Percentiles rank a stretch among this genome's conserved stretches.
phyloP scores from a whole-genome alignment of 352 stramenopile genomes.

The Phytophthora sansomeana region DNA sequence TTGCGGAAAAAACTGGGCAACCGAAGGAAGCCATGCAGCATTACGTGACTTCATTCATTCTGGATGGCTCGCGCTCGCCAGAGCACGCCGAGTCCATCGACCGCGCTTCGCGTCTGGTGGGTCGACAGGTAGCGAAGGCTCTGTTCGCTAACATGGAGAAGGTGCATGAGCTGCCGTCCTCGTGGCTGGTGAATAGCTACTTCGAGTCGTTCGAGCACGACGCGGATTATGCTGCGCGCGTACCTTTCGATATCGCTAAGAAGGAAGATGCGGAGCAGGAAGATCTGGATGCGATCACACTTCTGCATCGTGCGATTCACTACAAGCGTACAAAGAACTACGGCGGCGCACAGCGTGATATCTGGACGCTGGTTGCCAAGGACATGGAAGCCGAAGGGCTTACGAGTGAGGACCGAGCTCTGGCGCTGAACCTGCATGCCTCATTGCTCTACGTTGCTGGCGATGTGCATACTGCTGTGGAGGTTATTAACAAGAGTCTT shows the following conservation, averaged over 20 bases:
- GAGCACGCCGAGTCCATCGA: conserved; percentile 80
- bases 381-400: conserved; percentile 50
- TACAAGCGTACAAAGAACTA: conserved; percentile 72
- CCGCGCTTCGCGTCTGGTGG: conserved; percentile 70
- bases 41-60: conserved; percentile 83
- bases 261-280: conserved; percentile 35
- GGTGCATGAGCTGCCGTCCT: conserved; percentile 75
- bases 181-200: conserved; percentile 87
- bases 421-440: conserved; percentile 80
- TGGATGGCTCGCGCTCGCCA: conserved; percentile 77
- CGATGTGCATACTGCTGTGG: conserved; percentile 77
- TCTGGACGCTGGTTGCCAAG: conserved; percentile 46
- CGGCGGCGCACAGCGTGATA: conserved; percentile 53
- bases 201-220: conserved; percentile 89
- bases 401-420: conserved; percentile 44
- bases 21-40: conserved; percentile 82
- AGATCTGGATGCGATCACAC: conserved; percentile 58
- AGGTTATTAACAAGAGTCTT: conserved; percentile 69
- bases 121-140: conserved; percentile 67
- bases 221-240: conserved; percentile 59
- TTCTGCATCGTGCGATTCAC: conserved; percentile 75
- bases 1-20: conserved; percentile 61
- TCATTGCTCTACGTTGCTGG: conserved; percentile 85
- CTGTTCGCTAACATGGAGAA: conserved; percentile 78
- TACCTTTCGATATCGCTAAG: conserved; percentile 77